Conservation (phyloP, 2,329 filamentous ascomycete species). For the Xylaria sp. region DNA sequence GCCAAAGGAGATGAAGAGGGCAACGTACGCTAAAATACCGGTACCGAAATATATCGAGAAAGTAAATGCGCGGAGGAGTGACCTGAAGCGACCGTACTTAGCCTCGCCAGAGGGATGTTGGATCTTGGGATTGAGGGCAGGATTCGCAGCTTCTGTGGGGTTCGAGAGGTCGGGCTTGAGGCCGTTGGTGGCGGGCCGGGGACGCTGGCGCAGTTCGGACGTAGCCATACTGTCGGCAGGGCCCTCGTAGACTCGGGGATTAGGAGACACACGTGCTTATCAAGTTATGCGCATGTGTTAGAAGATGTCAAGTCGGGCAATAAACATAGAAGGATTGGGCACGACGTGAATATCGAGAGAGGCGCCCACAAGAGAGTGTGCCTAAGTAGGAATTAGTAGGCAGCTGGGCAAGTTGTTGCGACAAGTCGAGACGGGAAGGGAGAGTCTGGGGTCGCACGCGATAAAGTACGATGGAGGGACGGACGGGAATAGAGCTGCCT, state of each 20-base stretch:
- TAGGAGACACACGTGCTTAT: not conserved
- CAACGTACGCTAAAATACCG: slow-evolving; percentile 56
- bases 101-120: slow-evolving; percentile 61
- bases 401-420: not conserved
- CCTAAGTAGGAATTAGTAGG: slow-evolving; percentile 11
- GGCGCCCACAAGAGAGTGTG: not conserved
- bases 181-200: slow-evolving; percentile 30
- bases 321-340: not conserved
- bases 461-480: not conserved
- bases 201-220: slow-evolving; percentile 46
- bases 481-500: slow-evolving; percentile 14
- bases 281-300: not conserved
- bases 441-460: not conserved
- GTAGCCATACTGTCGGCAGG: slow-evolving; percentile 39
- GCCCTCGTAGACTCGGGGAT: not conserved
- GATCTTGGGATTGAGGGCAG: slow-evolving; percentile 31
- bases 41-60: slow-evolving; percentile 59
- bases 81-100: slow-evolving; percentile 56
- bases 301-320: not conserved
- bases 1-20: not conserved
- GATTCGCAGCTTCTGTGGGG: slow-evolving; percentile 27
- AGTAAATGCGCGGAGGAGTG: slow-evolving; percentile 58
- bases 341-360: not conserved
- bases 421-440: not conserved
- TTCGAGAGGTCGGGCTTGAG: slow-evolving; percentile 41